Evolutionary conservation across 495 filamentous ascomycete species (phyloP).

Genomic region (Neurospora africana): DNA sequence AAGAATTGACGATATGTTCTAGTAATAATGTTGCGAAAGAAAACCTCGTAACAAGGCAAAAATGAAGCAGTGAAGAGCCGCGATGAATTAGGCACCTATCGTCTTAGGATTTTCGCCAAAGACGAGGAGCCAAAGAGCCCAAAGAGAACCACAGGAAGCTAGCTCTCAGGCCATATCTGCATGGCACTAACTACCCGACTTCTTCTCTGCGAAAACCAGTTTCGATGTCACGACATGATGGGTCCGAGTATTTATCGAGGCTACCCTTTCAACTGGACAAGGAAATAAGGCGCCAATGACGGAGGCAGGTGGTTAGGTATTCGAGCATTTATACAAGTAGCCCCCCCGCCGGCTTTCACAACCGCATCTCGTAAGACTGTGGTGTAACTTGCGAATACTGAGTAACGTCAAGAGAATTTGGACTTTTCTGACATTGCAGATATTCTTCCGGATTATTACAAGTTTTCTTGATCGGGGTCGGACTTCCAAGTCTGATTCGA

Average conservation of each 20-base stretch:
- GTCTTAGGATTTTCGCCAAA: too few relatives aligned
- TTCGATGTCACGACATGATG: neutral
- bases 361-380: neutral
- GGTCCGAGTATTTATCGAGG: too few relatives aligned
- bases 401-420: neutral
- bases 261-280: neutral
- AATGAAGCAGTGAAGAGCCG: neutral
- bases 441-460: neutral
- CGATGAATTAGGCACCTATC: too few relatives aligned
- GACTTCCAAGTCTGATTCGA: neutral
- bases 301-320: too few relatives aligned
- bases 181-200: neutral
- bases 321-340: too few relatives aligned
- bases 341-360: neutral
- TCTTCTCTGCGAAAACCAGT: neutral
- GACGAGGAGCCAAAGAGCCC: neutral
- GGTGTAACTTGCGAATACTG: neutral
- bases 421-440: neutral
- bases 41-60: neutral
- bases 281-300: neutral
- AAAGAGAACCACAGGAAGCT: neutral
- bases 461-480: neutral
- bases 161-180: neutral
- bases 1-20: neutral
- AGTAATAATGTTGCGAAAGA: neutral